phyloP scores from a whole-genome alignment of 768 basidiomycete species.

The Russula olivacea region DNA sequence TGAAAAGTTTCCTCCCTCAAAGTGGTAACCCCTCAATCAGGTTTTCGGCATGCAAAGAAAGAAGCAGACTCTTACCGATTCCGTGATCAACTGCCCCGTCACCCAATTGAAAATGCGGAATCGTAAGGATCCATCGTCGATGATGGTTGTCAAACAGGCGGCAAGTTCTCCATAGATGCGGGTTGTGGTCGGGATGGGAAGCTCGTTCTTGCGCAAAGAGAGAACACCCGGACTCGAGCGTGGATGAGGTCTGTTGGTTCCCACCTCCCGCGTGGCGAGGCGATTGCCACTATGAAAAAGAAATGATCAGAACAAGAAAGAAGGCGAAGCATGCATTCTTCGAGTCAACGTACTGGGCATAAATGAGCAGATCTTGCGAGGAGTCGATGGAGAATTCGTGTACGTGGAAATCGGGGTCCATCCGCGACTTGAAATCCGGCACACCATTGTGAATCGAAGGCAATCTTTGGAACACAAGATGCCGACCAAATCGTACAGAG shows the following conservation, averaged over 20 bases:
- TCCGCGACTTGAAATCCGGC: not conserved
- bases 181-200: conserved; percentile 1
- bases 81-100: not conserved
- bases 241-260: not conserved
- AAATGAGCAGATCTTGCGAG: conserved; percentile 6
- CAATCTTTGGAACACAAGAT: not conserved
- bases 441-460: not conserved
- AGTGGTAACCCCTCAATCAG: not conserved
- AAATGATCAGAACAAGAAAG: not conserved
- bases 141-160: conserved; percentile 1
- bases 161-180: conserved; percentile 6
- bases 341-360: not conserved
- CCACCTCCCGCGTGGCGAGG: not conserved
- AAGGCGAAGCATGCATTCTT: not conserved
- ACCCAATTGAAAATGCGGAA: conserved; percentile 1
- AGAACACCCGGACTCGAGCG: not conserved
- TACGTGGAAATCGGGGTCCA: not conserved
- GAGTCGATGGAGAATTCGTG: conserved; percentile 8
- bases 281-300: not conserved
- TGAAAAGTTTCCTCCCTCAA: not conserved
- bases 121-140: not conserved
- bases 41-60: not conserved
- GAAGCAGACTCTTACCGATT: not conserved
- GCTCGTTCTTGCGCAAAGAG: not conserved
- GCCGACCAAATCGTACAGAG: not conserved